Base-by-base conservation (phyloP, 1,284 basidiomycete species). In the Melanopsichium pennsylvanicum region DNA sequence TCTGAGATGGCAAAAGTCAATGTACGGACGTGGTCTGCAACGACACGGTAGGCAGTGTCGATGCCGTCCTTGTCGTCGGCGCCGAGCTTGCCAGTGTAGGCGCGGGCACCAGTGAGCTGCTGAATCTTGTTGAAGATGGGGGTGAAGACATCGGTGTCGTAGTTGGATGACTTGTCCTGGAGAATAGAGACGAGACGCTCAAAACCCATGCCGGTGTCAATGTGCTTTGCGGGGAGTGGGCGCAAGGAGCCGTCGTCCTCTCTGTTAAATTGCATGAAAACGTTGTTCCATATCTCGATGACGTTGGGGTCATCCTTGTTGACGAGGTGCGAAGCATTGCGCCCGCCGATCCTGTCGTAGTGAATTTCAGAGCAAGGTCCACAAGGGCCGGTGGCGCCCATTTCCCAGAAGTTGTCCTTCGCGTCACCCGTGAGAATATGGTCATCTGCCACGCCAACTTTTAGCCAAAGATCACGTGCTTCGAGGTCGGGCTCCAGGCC, bases 321-420 rank as follows among this genome's bases (percentile, higher is more conserved):
- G 76, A 98, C 94, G 46, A 96, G 88, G 76, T 89, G 85, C 5
- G 93, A 87, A 37, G 93, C 95, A 78, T 97, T 92, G 46, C 95
- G 88, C 31, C 90, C 90, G 37, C 95, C 95, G 75, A 98, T 93
- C 38, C 94, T 89, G 83, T 98, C 95, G 79, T 88, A 96, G 83
- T 98, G 95, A 71, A 98, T 90, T 83, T 98, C 95, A 77, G 92
- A 93, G 85, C 93, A 98, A 34, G 95, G 96, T 16, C 95, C 95
- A 75, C 95, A 98, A 10, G 95, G 95, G 9, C 95, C 95, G 23
- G 93, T 97, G 3, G 93, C 89, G 64, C 95, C 95, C 95, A 98
- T 98, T 83, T 98, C 94, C 95, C 95, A 98, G 82, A 98, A 98
- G 84, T 98, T 98, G 83, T 97, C 94, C 82, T 96, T 96, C 7